Evolutionary conservation across 2,329 filamentous ascomycete genomes (phyloP), one percentile per base, ranked within the genome.

Genomic region (Fusarium sp.): DNA sequence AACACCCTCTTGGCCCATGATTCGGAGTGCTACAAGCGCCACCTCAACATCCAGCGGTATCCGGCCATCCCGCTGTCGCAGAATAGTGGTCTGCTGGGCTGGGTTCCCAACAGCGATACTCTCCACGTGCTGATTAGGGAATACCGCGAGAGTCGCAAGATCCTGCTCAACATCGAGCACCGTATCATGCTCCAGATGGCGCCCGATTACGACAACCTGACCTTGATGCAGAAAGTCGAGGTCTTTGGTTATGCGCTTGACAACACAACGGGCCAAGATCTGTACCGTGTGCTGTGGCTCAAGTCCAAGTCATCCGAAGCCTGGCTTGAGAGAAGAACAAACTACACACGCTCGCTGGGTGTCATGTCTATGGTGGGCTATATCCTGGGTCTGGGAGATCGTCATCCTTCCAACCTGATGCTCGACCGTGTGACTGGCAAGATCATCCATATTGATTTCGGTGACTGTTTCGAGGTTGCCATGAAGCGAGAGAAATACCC

Each of bases 361-460:
- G 97, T 99, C 79, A 99, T 99, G 97, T 98, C 95, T n/a, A 99
- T 99, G 95, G 97, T 98, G n/a, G 97, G 97, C 73, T 99, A 99
- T 83, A 98, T 99, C 75, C 91, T 99, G 25, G 97, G 97, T 70
- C 88, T 99, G 16, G 97, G 97, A 64, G 97, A 99, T 85, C 92
- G 97, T 57, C 97, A 99, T 84, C 97, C 97, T 41, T 98, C 95
- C 70, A 99, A 99, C 83, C 86, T 99, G 80, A 97, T 99, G 93
- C 92, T 99, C 45, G 97, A 99, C 83, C 93, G 95, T 43, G 92
- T 97, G 71, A 98, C 96, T 1, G 97, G 97, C 81, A 98, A 97
- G 86, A 97, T 99, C 73, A 93, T 99, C 75, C 97, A 99, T 82
- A 98, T 99, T 78, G 97, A 99, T 87, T 99, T 99, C 80, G 97